These are phyloP conservation scores for Verbena officinalis DNA, from an alignment of 257 asterid species.

Conservation along the genomic window DNA sequence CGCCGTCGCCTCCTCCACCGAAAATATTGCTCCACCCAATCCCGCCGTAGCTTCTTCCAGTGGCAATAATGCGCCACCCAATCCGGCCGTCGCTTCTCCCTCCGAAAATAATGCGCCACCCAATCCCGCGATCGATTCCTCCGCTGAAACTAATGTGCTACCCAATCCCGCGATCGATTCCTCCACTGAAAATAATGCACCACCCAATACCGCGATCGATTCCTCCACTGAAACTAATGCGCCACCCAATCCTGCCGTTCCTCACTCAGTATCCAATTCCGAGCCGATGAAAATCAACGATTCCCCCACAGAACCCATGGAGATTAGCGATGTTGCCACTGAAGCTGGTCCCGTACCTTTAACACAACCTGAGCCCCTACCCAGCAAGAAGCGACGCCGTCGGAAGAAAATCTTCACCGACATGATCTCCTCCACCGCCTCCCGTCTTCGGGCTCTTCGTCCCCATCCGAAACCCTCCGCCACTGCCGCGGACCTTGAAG, in stretches of 20 bases:
- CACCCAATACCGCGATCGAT: slow-evolving; percentile 27
- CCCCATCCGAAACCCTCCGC: slow-evolving; percentile 70
- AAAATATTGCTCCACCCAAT: slow-evolving; percentile 27
- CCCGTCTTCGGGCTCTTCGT: slow-evolving; percentile 84
- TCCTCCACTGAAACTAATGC: slow-evolving; percentile 23
- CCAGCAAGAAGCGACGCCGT: slow-evolving; percentile 80
- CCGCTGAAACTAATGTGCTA: neutral
- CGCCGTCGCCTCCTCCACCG: slow-evolving; percentile 21
- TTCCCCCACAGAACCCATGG: slow-evolving; percentile 33
- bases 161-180: slow-evolving; percentile 7
- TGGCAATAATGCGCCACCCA: slow-evolving; percentile 27
- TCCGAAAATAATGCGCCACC: slow-evolving; percentile 24
- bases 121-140: slow-evolving; percentile 27
- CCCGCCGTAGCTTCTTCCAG: slow-evolving; percentile 23
- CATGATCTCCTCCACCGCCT: slow-evolving; percentile 69
- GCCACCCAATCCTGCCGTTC: slow-evolving; percentile 32
- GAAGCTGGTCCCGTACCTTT: slow-evolving; percentile 30
- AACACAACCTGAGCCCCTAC: slow-evolving; percentile 43
- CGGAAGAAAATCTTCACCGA: slow-evolving; percentile 88
- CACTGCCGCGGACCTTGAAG: slow-evolving; percentile 49
- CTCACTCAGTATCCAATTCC: slow-evolving; percentile 30
- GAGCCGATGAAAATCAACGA: slow-evolving; percentile 34
- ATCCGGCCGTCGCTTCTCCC: slow-evolving; percentile 26
- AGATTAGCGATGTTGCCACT: slow-evolving; percentile 22
- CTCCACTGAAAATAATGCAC: slow-evolving; percentile 22